These are phyloP conservation scores for Pseudocercospora eumusae DNA, from an alignment of 2,329 filamentous ascomycete species.

Conservation along the genomic window DNA sequence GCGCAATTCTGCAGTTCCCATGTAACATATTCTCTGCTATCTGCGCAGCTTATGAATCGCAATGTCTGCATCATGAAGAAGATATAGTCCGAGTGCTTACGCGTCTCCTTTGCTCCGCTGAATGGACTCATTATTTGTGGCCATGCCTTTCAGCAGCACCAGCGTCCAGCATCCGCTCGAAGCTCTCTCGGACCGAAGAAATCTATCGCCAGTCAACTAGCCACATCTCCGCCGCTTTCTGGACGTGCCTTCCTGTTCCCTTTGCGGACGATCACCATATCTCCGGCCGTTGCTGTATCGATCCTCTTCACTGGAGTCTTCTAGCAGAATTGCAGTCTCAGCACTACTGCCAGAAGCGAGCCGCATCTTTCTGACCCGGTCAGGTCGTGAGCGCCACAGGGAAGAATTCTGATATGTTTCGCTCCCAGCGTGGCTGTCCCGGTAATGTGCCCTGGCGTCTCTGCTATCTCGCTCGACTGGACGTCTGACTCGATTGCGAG, in stretches of 20 bases:
- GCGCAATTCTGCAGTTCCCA: not conserved
- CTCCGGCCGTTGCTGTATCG: not conserved
- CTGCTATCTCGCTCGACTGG: not conserved
- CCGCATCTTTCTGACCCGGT: not conserved
- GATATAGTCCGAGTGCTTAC: not conserved
- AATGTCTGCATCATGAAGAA: slow-evolving; percentile 1
- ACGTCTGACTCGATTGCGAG: not conserved
- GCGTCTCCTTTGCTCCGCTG: not conserved
- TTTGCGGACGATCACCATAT: not conserved
- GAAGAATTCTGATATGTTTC: too few species aligned
- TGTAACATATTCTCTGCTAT: slow-evolving; percentile 13
- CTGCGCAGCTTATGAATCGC: slow-evolving; percentile 7
- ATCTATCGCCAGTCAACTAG: not conserved
- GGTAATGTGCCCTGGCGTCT: not conserved
- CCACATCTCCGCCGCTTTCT: not conserved
- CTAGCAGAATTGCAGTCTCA: not conserved
- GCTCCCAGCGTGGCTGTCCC: too few species aligned
- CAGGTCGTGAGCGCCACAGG: too few species aligned
- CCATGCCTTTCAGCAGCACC: not conserved
- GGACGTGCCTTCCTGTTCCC: not conserved
- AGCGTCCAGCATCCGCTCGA: not conserved
- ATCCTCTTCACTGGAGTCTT: not conserved
- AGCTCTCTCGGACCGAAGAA: not conserved
- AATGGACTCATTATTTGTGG: not conserved
- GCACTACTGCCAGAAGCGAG: not conserved